Percentiles rank a stretch among this genome's conserved stretches.
Conservation (phyloP, 306 rosid species). For the Pterocarpus macrocarpus region DNA sequence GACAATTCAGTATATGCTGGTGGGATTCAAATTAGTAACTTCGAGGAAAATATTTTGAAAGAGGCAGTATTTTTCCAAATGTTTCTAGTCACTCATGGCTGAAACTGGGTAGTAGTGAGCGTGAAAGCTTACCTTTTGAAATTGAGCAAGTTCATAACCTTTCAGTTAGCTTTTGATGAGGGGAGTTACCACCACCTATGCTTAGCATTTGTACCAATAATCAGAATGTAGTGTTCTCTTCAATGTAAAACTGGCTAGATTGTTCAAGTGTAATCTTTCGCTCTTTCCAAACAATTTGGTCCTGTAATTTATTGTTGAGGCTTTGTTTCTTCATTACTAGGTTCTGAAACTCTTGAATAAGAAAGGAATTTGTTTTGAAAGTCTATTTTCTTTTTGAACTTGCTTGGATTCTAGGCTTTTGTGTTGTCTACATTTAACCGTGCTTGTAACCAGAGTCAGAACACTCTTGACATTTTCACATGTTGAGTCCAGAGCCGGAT, state of each 20-base stretch:
- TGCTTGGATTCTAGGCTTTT: background rate
- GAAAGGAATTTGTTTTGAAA: background rate
- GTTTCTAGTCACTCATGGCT: constrained; percentile 13
- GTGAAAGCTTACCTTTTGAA: constrained; percentile 32
- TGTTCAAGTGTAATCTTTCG: constrained; percentile 16
- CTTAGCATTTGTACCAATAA: constrained; percentile 24
- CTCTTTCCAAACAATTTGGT: background rate
- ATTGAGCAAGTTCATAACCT: constrained; percentile 15
- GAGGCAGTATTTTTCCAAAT: constrained; percentile 15
- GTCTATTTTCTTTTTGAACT: constrained; percentile 5
- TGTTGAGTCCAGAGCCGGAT: too few species aligned
- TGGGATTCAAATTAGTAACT: constrained; percentile 15
- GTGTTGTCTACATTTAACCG: background rate
- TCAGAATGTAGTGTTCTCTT: constrained; percentile 13
- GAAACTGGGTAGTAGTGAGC: constrained; percentile 16
- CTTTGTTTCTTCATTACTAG: constrained; percentile 13
- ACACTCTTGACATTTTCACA: too few species aligned
- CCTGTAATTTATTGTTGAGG: constrained; percentile 34
- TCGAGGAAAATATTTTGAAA: constrained; percentile 8
- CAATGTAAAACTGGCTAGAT: constrained; percentile 39
- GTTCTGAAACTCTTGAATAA: constrained; percentile 14
- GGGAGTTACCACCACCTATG: background rate
- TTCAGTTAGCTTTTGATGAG: constrained; percentile 14
- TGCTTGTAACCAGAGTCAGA: background rate
- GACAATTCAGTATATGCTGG: constrained; percentile 15